Conservation (phyloP, 2,329 filamentous ascomycete species). For the Sarocladium kiliense region DNA sequence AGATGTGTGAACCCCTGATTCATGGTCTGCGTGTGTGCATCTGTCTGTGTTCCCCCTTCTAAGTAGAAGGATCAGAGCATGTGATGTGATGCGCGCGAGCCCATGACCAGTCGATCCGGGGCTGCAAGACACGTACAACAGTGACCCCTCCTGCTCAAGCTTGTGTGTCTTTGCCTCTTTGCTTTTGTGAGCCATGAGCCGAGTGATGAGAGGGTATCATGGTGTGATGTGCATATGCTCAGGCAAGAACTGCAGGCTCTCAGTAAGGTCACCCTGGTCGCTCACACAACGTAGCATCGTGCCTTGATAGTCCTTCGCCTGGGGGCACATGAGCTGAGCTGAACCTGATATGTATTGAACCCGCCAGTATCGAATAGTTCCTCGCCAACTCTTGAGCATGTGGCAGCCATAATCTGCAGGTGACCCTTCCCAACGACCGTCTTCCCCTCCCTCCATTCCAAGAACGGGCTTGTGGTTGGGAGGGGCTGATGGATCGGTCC, state of each 20-base stretch:
- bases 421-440: neutral
- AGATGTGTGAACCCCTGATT: conserved; percentile 1
- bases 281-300: neutral
- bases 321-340: neutral
- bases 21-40: neutral
- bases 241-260: too few species aligned
- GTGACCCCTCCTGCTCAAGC: neutral
- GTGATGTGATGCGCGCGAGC: neutral
- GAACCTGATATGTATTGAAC: neutral
- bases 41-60: too few species aligned
- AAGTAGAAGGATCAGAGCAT: neutral
- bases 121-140: neutral
- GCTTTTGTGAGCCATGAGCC: neutral
- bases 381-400: neutral
- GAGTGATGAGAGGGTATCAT: neutral
- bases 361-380: neutral
- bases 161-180: neutral
- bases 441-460: neutral
- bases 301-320: neutral
- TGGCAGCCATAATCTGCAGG: neutral
- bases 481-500: conserved; percentile 1
- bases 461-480: neutral
- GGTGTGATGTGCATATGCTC: neutral
- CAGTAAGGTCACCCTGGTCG: neutral
- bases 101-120: neutral